These are phyloP conservation scores for Laguncularia racemosa DNA, from an alignment of 345 rosid species.

Conservation along the genomic window DNA sequence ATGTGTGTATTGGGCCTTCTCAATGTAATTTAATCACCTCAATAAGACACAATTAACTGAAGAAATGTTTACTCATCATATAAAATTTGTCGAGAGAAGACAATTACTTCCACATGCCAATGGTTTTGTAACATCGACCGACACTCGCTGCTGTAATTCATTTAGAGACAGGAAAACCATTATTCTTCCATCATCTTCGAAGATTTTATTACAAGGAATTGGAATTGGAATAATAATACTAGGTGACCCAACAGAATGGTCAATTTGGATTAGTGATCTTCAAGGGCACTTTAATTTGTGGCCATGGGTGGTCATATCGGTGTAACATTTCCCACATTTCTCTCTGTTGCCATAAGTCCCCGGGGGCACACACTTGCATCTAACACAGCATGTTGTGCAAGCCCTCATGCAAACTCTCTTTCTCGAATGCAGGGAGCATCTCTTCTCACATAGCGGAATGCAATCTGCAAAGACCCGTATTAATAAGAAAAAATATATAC, in stretches of 20 bases:
- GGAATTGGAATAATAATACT: not conserved
- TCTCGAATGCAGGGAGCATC: conserved; percentile 79
- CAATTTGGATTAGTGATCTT: not conserved
- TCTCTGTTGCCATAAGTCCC: conserved; percentile 86
- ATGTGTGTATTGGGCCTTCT: too few relatives aligned
- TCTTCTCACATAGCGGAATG: conserved; percentile 50
- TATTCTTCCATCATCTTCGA: not conserved
- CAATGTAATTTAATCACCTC: too few relatives aligned
- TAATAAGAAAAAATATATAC: not conserved
- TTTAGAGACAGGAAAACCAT: not conserved
- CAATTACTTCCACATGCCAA: too few relatives aligned
- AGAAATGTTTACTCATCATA: too few relatives aligned
- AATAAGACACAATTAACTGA: too few relatives aligned
- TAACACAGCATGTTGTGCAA: conserved; percentile 77
- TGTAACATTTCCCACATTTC: conserved; percentile 85
- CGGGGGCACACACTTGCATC: conserved; percentile 96
- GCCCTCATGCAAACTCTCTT: conserved; percentile 58
- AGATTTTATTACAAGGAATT: not conserved
- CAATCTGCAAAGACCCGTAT: conserved; percentile 41
- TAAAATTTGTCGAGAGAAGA: too few relatives aligned
- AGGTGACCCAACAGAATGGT: too few relatives aligned
- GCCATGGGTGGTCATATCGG: conserved; percentile 62
- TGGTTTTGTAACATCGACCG: too few relatives aligned
- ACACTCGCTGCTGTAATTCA: too few relatives aligned
- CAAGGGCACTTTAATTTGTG: conserved; percentile 75